Evolutionary conservation across 257 asterid species (phyloP), one percentile per base, ranked within the genome.

Genomic region (Gardenia jasminoides): DNA sequence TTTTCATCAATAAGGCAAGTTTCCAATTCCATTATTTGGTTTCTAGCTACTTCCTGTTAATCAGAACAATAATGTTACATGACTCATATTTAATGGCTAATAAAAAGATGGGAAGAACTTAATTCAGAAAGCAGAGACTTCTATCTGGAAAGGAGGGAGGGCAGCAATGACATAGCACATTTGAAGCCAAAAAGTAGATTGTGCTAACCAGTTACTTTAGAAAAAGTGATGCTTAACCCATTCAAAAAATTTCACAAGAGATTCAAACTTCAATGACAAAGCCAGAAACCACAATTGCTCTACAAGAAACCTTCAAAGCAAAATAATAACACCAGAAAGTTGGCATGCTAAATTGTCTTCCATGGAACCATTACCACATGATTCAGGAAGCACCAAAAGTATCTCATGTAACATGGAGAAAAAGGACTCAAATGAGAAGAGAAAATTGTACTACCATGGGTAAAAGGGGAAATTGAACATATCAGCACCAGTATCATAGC

Each of bases 21-120:
- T 87, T 92, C 97, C 74, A 93, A 80, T 43, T 88, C 85, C 68
- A 87, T 87, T 73, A 90, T 82, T 78, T 85, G 92, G 85, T 84
- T 89, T 87, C 99, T 88, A 81, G 92, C 88, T 85, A 91, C 92
- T 73, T 91, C 99, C 98, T 93, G 89, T 75, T 65, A 10, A 80
- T 56, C 73, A 80, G 56, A 74, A 70, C 52, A 83, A 70, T 46
- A 33, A 61, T 54, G 78, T 48, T 24, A 43, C 10, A 72, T 43
- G 46, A 78, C 26, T 22, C 28, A 70, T 64, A 70, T 52, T 64
- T 64, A 54, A 33, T 26, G 50, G 33, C n/a, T 66, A 68, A 48
- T 54, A 44, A 43, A 64, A 39, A 46, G 13, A 31, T 5, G 22
- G 73, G 52, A 66, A 72, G 20, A 52, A 76, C 58, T 20, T 33